Conservation (phyloP, 2,329 filamentous ascomycete genomes). For the Monosporascus ibericus region DNA sequence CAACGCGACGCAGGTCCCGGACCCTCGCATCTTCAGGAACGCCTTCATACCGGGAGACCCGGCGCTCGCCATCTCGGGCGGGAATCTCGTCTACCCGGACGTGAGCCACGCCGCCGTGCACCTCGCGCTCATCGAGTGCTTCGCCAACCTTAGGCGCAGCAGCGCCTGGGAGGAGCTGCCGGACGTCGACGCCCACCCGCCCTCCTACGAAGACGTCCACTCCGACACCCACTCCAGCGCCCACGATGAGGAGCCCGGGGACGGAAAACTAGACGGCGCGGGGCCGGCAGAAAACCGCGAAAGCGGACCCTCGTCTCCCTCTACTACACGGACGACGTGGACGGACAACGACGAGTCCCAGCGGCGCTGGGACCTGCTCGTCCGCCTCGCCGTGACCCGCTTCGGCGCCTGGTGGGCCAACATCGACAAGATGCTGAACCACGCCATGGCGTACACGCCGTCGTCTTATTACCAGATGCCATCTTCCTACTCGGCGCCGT, state of each 20-base stretch:
- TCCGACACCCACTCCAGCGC: background rate
- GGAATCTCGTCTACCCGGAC: background rate
- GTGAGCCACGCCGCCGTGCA: slow-evolving; percentile 1
- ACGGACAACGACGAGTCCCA: background rate
- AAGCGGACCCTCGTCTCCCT: too few species aligned
- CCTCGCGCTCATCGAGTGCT: slow-evolving; percentile 1
- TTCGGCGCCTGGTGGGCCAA: slow-evolving; percentile 1
- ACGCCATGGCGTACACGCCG: slow-evolving; percentile 1
- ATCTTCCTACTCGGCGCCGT: too few species aligned
- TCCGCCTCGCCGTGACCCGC: slow-evolving; percentile 1
- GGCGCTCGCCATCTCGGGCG: background rate
- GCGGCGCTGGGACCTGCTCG: background rate
- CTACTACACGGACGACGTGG: background rate
- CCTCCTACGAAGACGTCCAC: background rate
- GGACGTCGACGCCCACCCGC: background rate
- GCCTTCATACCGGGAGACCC: slow-evolving; percentile 1
- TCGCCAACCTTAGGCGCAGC: background rate
- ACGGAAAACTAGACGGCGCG: background rate
- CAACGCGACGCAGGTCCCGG: background rate
- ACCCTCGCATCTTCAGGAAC: slow-evolving; percentile 1
- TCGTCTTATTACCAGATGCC: background rate
- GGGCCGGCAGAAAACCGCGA: background rate
- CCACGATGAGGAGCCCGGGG: background rate
- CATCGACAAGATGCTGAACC: slow-evolving; percentile 1
- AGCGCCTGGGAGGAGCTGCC: background rate